Evolutionary conservation across 208 protist genomes (phyloP).

Genomic region (Leishmania guyanensis): DNA sequence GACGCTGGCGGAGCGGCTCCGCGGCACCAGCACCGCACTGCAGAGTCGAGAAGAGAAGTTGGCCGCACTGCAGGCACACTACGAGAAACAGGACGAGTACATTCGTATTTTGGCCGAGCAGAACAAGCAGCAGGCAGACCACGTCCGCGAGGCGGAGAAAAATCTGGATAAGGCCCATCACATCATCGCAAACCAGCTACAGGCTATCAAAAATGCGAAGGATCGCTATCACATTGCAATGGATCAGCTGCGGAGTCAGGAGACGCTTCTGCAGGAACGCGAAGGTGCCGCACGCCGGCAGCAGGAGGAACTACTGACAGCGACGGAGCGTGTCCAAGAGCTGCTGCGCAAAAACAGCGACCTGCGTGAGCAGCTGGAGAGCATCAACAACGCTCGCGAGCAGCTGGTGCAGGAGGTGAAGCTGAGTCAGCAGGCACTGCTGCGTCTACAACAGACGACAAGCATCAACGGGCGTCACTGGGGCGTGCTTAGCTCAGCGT

Average conservation of each 20-base stretch:
- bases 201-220: slow-evolving; percentile 65
- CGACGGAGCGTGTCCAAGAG: slow-evolving; percentile 37
- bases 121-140: slow-evolving; percentile 64
- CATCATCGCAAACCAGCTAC: slow-evolving; percentile 86
- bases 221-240: slow-evolving; percentile 57
- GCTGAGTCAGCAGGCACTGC: slow-evolving; percentile 71
- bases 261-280: slow-evolving; percentile 61
- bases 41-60: slow-evolving; percentile 71
- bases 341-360: slow-evolving; percentile 62
- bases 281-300: slow-evolving; percentile 36
- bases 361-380: slow-evolving; percentile 68
- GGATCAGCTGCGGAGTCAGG: slow-evolving; percentile 62
- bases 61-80: slow-evolving; percentile 58
- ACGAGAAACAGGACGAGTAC: slow-evolving; percentile 79
- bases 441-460: slow-evolving; percentile 81
- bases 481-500: slow-evolving; percentile 35
- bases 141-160: slow-evolving; percentile 37
- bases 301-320: slow-evolving; percentile 50
- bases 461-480: slow-evolving; percentile 74
- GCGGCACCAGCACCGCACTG: slow-evolving; percentile 41
- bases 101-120: slow-evolving; percentile 74
- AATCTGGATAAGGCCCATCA: slow-evolving; percentile 82
- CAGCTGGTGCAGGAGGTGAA: slow-evolving; percentile 74
- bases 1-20: slow-evolving; percentile 70
- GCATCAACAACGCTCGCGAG: slow-evolving; percentile 64